Conservation (phyloP, 768 basidiomycete genomes). For the Naganishia vaughanmartiniae region DNA sequence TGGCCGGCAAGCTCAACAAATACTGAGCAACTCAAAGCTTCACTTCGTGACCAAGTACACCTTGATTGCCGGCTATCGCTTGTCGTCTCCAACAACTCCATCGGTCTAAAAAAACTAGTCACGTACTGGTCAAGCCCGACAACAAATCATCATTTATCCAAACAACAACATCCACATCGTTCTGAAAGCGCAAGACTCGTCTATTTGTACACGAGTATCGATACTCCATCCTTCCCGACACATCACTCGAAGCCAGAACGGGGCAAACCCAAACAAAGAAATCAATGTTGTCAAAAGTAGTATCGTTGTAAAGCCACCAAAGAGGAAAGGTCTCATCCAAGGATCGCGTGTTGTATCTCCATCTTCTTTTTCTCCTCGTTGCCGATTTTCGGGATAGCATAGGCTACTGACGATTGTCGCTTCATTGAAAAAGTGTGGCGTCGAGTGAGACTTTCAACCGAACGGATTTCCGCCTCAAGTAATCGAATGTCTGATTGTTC, state of each 20-base stretch:
- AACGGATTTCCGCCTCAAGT: too few relatives aligned
- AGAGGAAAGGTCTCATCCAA: neutral
- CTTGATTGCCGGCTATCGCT: constrained; percentile 19
- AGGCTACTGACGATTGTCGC: too few relatives aligned
- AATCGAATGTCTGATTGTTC: too few relatives aligned
- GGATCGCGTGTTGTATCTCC: neutral
- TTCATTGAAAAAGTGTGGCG: too few relatives aligned
- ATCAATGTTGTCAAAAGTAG: neutral
- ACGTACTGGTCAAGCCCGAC: neutral
- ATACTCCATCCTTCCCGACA: neutral
- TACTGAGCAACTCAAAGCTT: constrained; percentile 15
- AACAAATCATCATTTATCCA: neutral
- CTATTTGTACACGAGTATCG: neutral
- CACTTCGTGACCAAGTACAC: constrained; percentile 16
- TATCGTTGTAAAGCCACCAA: neutral
- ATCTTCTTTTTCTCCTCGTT: neutral
- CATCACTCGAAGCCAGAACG: neutral
- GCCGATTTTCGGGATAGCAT: too few relatives aligned
- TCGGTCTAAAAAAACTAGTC: constrained; percentile 20
- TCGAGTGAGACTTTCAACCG: too few relatives aligned
- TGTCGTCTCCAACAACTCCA: neutral
- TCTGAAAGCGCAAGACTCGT: neutral
- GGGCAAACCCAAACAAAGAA: neutral
- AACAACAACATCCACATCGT: neutral
- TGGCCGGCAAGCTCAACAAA: constrained; percentile 27